Evolutionary conservation across 202 grass and related monocot genomes (phyloP).

Genomic region (Setaria viridis): DNA sequence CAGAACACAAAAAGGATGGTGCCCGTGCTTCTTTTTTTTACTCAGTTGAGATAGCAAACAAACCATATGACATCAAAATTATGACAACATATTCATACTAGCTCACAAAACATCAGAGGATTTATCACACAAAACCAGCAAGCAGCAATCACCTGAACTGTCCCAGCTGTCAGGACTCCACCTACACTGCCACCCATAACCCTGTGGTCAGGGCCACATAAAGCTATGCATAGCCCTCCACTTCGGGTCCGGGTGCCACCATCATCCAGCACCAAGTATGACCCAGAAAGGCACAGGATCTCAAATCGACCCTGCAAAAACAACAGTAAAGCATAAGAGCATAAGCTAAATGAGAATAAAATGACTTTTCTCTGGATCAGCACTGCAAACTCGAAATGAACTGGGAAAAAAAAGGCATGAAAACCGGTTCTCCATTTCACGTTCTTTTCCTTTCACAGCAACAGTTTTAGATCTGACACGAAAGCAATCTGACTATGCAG

Average conservation of each 20-base stretch:
- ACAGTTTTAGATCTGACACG: neutral
- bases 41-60: neutral
- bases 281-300: conserved; percentile 82
- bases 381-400: neutral
- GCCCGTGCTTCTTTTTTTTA: neutral
- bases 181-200: conserved; percentile 79
- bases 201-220: conserved; percentile 72
- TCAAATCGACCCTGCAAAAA: conserved; percentile 82
- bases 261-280: conserved; percentile 74
- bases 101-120: neutral
- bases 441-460: neutral
- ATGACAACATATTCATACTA: neutral
- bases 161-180: conserved; percentile 71
- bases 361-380: neutral
- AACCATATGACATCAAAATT: neutral
- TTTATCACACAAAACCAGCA: conserved; percentile 12
- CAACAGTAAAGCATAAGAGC: conserved; percentile 18
- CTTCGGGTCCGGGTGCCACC: conserved; percentile 59
- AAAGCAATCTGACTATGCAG: neutral
- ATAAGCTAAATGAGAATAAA: neutral
- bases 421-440: neutral
- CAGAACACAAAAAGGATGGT: no score
- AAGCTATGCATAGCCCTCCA: conserved; percentile 72
- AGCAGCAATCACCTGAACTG: conserved; percentile 63
- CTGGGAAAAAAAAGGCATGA: neutral